These are phyloP conservation scores for Spizellomyces sp. DNA, from an alignment of 192 early-diverging fungal genomes.

Conservation along the genomic window DNA sequence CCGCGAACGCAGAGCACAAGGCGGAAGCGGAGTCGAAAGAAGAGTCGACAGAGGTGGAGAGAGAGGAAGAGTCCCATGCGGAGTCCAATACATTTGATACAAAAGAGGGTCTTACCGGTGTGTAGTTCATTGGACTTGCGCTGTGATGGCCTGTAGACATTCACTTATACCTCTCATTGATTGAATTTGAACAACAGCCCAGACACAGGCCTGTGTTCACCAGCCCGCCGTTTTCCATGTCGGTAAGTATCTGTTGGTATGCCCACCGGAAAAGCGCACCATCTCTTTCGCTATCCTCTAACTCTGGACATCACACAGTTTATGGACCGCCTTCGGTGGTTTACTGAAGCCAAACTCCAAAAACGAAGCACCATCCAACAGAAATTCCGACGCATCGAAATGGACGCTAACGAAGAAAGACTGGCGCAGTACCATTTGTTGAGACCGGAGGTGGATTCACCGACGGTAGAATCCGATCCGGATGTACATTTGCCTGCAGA, in stretches of 20 bases:
- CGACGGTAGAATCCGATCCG: background rate
- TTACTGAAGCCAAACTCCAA: constrained; percentile 45
- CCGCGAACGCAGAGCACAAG: constrained; percentile 38
- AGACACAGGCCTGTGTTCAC: constrained; percentile 42
- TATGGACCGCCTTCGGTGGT: constrained; percentile 54
- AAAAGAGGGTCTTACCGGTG: constrained; percentile 16
- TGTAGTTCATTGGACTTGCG: constrained; percentile 8
- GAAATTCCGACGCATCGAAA: constrained; percentile 40
- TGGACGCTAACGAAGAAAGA: constrained; percentile 48
- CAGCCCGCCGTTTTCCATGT: constrained; percentile 50
- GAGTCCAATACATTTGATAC: background rate
- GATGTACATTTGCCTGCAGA: constrained; percentile 35
- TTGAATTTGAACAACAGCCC: constrained; percentile 24
- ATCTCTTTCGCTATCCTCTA: background rate
- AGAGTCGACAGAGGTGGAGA: constrained; percentile 12
- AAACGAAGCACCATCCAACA: constrained; percentile 35
- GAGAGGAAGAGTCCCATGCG: constrained; percentile 14
- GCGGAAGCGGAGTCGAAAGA: constrained; percentile 3
- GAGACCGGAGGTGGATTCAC: background rate
- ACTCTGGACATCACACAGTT: constrained; percentile 22
- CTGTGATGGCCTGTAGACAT: background rate
- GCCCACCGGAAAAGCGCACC: background rate
- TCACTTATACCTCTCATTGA: background rate
- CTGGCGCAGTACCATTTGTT: constrained; percentile 43
- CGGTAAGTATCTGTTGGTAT: constrained; percentile 27